Conservation (phyloP, 2,329 filamentous ascomycete genomes). For the Diaporthe amygdali region DNA sequence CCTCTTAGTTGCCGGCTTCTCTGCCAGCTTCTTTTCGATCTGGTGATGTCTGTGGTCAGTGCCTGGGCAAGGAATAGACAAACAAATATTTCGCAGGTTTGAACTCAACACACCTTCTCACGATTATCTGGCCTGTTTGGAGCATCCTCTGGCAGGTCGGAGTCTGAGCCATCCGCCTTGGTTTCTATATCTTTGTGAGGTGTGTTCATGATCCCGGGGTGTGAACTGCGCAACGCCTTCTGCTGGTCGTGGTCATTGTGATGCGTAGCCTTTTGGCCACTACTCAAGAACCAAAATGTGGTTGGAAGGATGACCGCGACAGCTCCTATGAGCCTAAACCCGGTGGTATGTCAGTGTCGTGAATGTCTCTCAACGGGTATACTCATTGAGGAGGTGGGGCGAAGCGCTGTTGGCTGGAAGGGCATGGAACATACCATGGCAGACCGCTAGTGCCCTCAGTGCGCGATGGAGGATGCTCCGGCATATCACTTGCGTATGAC, state of each 20-base stretch:
- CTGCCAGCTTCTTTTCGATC: constrained; percentile 35
- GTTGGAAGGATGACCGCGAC: neutral
- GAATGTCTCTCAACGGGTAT: neutral
- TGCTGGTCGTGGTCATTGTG: constrained; percentile 9
- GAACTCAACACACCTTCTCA: neutral
- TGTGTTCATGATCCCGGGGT: neutral
- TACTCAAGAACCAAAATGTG: neutral
- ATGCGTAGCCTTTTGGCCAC: neutral
- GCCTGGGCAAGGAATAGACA: neutral
- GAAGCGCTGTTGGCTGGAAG: too few species aligned
- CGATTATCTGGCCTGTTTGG: constrained; percentile 20
- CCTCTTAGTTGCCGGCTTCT: constrained; percentile 28
- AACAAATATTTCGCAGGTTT: neutral
- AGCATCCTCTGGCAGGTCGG: constrained; percentile 3
- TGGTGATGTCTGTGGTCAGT: constrained; percentile 13
- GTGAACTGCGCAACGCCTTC: neutral
- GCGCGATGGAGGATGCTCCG: neutral
- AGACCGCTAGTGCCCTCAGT: neutral
- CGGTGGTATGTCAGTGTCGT: neutral
- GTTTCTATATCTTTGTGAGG: neutral
- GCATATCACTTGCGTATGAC: neutral
- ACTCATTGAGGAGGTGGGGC: neutral
- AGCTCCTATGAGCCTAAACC: neutral
- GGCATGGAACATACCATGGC: neutral
- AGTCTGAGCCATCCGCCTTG: constrained; percentile 2